Conservation (phyloP, 2,329 filamentous ascomycete species). For the Scytalidium sp. region DNA sequence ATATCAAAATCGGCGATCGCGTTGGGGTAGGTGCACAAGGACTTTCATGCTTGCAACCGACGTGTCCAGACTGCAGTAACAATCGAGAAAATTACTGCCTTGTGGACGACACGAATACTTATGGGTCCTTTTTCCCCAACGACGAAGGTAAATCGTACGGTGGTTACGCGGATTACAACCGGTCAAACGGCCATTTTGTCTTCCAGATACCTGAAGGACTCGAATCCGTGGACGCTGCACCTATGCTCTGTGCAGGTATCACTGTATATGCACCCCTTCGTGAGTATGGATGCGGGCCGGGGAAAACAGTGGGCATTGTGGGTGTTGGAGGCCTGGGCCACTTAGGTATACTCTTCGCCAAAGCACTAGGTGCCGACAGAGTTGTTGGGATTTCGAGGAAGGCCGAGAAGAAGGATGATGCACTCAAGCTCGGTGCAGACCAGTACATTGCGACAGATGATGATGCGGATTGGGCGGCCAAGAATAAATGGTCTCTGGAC, state of each 20-base stretch:
- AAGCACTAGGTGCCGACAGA: conserved; percentile 63
- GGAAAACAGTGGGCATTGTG: conserved; percentile 65
- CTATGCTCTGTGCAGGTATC: conserved; percentile 72
- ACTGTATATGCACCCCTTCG: conserved; percentile 68
- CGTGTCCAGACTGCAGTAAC: conserved; percentile 48
- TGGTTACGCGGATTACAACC: conserved; percentile 42
- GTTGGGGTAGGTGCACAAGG: conserved; percentile 52
- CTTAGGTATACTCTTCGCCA: conserved; percentile 67
- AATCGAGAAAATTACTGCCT: conserved; percentile 21
- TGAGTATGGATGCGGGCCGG: conserved; percentile 61
- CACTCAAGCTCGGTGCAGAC: conserved; percentile 56
- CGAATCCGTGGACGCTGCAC: conserved; percentile 47
- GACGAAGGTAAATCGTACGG: conserved; percentile 45
- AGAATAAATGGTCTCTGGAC: conserved; percentile 46
- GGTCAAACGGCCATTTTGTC: conserved; percentile 55
- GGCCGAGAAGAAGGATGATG: conserved; percentile 52
- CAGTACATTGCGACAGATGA: conserved; percentile 45
- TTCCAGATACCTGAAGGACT: conserved; percentile 54
- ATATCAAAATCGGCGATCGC: conserved; percentile 50
- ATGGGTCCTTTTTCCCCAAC: conserved; percentile 32
- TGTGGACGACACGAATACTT: conserved; percentile 39
- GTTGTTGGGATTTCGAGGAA: conserved; percentile 60
- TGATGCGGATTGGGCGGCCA: conserved; percentile 53
- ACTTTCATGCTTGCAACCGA: conserved; percentile 37
- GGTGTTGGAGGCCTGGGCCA: conserved; percentile 72